Evolutionary conservation across 2,329 filamentous ascomycete species (phyloP).

Genomic region (Xylariaceae sp.): DNA sequence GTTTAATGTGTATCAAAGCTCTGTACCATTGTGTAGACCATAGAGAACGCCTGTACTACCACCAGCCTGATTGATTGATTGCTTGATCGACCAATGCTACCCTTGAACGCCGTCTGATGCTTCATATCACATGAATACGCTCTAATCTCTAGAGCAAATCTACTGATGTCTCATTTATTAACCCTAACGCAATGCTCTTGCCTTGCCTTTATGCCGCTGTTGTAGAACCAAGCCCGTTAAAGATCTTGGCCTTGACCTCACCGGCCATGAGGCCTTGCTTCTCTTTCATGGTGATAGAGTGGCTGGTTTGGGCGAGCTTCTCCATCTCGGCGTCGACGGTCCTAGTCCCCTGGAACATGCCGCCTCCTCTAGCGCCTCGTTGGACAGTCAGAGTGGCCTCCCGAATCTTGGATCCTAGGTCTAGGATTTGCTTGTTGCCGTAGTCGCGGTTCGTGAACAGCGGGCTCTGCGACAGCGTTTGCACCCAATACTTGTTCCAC

Average conservation of each 20-base stretch:
- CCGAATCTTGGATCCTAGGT: slow-evolving; percentile 81
- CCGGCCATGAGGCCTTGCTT: slow-evolving; percentile 42
- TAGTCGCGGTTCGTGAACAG: slow-evolving; percentile 93
- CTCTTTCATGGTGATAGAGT: slow-evolving; percentile 42
- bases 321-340: slow-evolving; percentile 37
- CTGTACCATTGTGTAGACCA: slow-evolving; percentile 27
- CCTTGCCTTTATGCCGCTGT: slow-evolving; percentile 2
- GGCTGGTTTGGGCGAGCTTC: slow-evolving; percentile 39
- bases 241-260: slow-evolving; percentile 41
- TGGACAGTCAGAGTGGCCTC: slow-evolving; percentile 59
- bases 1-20: slow-evolving; percentile 13
- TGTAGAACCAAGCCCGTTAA: slow-evolving; percentile 37
- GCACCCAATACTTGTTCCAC: slow-evolving; percentile 99
- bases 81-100: slow-evolving; percentile 10
- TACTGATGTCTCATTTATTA: slow-evolving; percentile 3
- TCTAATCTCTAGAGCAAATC: slow-evolving; percentile 2
- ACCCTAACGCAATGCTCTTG: too few relatives aligned
- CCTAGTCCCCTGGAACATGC: slow-evolving; percentile 16
- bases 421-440: slow-evolving; percentile 87
- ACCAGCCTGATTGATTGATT: slow-evolving; percentile 16
- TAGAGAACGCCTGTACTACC: slow-evolving; percentile 30
- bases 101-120: slow-evolving; percentile 42
- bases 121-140: slow-evolving; percentile 33
- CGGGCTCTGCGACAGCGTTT: slow-evolving; percentile 89
- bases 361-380: slow-evolving; percentile 40